Percentiles rank a stretch among this genome's conserved stretches.
phyloP scores from a whole-genome alignment of 306 rosid species.

The Vachellia pachyceras region DNA sequence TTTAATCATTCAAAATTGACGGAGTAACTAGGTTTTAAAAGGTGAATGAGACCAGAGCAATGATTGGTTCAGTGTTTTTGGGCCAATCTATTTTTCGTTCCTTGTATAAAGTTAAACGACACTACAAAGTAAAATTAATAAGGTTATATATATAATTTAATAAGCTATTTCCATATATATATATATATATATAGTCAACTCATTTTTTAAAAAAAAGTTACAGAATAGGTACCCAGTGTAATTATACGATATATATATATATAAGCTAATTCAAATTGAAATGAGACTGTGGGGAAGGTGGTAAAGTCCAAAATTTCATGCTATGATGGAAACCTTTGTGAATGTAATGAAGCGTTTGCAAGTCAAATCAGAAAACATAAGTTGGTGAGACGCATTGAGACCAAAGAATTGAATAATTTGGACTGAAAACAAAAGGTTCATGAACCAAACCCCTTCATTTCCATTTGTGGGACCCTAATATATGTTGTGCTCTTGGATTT shows the following conservation, averaged over 20 bases:
- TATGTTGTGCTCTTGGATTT: not conserved
- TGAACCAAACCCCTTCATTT: conserved; percentile 44
- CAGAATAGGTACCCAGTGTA: not conserved
- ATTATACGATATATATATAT: not conserved
- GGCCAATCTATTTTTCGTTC: too few species aligned
- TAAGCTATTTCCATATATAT: not conserved
- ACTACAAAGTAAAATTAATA: too few species aligned
- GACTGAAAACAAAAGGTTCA: conserved; percentile 31
- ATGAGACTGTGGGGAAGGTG: not conserved
- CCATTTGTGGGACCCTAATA: conserved; percentile 43
- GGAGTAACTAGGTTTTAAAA: too few species aligned
- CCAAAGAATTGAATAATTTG: conserved; percentile 1
- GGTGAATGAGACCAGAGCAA: too few species aligned
- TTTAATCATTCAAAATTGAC: too few species aligned
- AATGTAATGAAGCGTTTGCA: not conserved
- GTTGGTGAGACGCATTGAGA: conserved; percentile 13
- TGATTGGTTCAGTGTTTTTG: too few species aligned
- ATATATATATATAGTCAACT: not conserved
- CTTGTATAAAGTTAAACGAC: too few species aligned
- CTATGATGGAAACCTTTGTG: not conserved
- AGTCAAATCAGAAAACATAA: conserved; percentile 16
- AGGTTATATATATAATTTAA: too few species aligned
- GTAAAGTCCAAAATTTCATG: not conserved
- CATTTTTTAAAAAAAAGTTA: not conserved
- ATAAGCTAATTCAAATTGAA: not conserved